Percentiles rank a stretch among this genome's conserved stretches.
These are phyloP conservation scores for Wickerhamomyces sp. DNA, from an alignment of 1,139 yeast species.

Conservation along the genomic window DNA sequence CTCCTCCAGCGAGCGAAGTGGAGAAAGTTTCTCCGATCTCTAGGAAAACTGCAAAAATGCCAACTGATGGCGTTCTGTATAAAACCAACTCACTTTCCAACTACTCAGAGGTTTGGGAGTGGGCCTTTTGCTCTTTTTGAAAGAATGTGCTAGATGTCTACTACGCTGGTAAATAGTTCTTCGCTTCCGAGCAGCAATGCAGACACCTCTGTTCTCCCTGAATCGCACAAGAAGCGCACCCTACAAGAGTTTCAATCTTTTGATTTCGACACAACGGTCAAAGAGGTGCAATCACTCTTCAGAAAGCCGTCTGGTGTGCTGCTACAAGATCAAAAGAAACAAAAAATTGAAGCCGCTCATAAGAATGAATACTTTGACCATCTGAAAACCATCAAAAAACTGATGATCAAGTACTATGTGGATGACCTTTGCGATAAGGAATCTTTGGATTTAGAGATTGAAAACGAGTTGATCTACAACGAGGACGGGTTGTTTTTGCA, in stretches of 20 bases:
- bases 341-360: too few relatives aligned
- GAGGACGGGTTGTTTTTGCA: conserved; percentile 1
- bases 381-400: neutral
- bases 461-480: neutral
- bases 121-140: neutral
- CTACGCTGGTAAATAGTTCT: neutral
- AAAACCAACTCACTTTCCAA: too few relatives aligned
- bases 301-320: neutral
- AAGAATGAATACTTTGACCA: neutral
- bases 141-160: neutral
- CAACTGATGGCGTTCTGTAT: too few relatives aligned
- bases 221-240: neutral
- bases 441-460: neutral
- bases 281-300: conserved; percentile 1
- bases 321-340: too few relatives aligned
- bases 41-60: too few relatives aligned
- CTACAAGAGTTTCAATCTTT: conserved; percentile 1
- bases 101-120: neutral
- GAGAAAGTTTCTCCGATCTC: too few relatives aligned
- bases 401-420: neutral
- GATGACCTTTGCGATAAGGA: neutral
- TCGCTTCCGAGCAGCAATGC: neutral
- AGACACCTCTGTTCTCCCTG: neutral
- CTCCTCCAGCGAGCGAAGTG: too few relatives aligned
- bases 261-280: neutral